Base-by-base conservation (phyloP, 148 eudicot genomes). In the Linanthus parryae region DNA sequence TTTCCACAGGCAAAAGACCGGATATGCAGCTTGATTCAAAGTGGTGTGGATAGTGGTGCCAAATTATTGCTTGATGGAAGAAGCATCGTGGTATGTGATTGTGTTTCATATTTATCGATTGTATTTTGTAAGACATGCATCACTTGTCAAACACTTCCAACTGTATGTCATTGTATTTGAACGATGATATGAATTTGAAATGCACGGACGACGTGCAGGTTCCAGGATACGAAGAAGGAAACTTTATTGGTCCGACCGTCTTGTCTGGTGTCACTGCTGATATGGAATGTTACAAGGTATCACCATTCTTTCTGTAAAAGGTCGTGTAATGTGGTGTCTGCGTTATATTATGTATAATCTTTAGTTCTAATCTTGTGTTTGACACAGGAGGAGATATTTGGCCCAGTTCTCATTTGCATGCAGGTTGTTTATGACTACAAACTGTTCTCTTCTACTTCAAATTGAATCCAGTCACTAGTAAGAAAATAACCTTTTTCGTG, bases 201-300 rank as follows among this genome's bases (percentile, higher is more conserved):
- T n/a, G n/a, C n/a, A n/a, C n/a, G n/a, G n/a, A n/a, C n/a, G n/a
- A n/a, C n/a, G n/a, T n/a, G n/a, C 50, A 89, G 97, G 97, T 88
- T 68, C 91, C 91, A 29, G 88, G 91, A 72, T 88, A 84, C 62
- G 99, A 94, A 58, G 72, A 68, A 54, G 99, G 99, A 6, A 94
- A 88, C 76, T 94, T 94, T 55, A 44, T 94, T 16, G 96, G 99
- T 52, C 99, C 99, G 26, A 94, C 96, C 48, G 66, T 94, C 65
- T 76, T 94, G 63, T 70, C 91, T 53, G 88, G 66, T 76, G 92
- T 94, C 51, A 88, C 84, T 11, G 26, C 83, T 26, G 95, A 84
- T 64, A 94, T 94, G 96, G 95, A 94, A 61, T 94, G 99, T 45
- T 92, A 88, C 64, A 82, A 88, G 96, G 99, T 92, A 73, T 25